phyloP scores from a whole-genome alignment of 495 filamentous ascomycete genomes.

The Emericellopsis terricola region DNA sequence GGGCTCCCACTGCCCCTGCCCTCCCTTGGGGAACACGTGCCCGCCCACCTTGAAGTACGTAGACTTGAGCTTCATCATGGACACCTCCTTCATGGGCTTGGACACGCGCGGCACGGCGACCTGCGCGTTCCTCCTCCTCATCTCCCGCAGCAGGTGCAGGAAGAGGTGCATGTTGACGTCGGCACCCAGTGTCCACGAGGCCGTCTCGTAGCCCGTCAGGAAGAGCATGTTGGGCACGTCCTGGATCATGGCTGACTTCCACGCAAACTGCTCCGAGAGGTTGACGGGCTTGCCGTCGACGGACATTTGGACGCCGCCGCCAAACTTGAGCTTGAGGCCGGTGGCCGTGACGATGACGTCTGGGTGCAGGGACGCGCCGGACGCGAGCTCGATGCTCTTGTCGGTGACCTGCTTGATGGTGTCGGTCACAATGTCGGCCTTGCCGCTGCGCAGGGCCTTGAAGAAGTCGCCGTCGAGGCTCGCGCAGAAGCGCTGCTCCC shows the following conservation, averaged over 20 bases:
- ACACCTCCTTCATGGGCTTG: constrained; percentile 2
- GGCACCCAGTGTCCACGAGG: constrained; percentile 24
- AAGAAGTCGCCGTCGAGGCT: constrained; percentile 47
- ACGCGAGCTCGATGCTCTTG: constrained; percentile 29
- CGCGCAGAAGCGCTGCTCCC: constrained; percentile 46
- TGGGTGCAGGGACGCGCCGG: constrained; percentile 20
- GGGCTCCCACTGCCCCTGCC: constrained; percentile 4
- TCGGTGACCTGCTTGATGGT: constrained; percentile 34
- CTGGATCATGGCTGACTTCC: constrained; percentile 23
- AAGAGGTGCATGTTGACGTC: constrained; percentile 13
- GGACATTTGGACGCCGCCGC: constrained; percentile 10
- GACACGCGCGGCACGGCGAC: background rate
- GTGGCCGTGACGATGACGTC: constrained; percentile 52
- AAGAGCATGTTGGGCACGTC: constrained; percentile 20
- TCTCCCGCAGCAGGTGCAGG: constrained; percentile 12
- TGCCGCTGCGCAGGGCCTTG: constrained; percentile 27
- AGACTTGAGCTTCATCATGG: constrained; percentile 4
- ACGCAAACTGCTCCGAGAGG: constrained; percentile 14
- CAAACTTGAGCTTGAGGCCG: constrained; percentile 26
- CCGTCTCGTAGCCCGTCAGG: constrained; percentile 20
- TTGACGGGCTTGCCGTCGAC: constrained; percentile 12
- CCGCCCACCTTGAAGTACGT: constrained; percentile 2
- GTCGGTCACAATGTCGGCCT: constrained; percentile 38
- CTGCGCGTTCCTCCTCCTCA: constrained; percentile 3
- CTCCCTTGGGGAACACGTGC: constrained; percentile 3